A percentile compares a stretch with the other conserved stretches of the same genome.
Evolutionary conservation across 352 stramenopile species (phyloP).

Genomic region (Globisporangium iwayamae): DNA sequence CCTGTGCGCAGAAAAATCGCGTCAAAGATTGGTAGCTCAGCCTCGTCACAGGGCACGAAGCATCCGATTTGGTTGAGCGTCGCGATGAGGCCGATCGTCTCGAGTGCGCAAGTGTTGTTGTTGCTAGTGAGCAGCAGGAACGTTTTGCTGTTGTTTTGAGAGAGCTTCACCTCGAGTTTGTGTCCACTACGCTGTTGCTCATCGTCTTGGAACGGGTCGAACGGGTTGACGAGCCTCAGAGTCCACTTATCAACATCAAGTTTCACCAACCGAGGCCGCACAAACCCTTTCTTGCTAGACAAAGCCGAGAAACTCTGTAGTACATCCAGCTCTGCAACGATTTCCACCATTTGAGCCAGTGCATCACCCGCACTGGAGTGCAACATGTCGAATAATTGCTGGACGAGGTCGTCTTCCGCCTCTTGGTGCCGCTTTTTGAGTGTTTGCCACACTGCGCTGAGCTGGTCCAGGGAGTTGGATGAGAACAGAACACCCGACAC

Average conservation of each 20-base stretch:
- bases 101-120: constrained; percentile 7
- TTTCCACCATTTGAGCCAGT: constrained; percentile 13
- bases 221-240: constrained; percentile 23
- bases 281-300: constrained; percentile 28
- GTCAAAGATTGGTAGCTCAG: constrained; percentile 41
- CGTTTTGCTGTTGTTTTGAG: constrained; percentile 10
- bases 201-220: constrained; percentile 5
- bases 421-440: constrained; percentile 22
- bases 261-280: constrained; percentile 13
- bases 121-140: constrained; percentile 26
- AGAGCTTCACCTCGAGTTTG: constrained; percentile 14
- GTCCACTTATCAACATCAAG: not conserved
- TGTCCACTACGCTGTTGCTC: not conserved
- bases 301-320: constrained; percentile 35
- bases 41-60: constrained; percentile 47
- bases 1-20: constrained; percentile 36
- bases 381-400: constrained; percentile 20
- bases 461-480: constrained; percentile 24
- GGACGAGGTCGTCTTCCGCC: constrained; percentile 20
- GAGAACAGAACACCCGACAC: constrained; percentile 46
- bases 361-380: not conserved
- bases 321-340: constrained; percentile 30
- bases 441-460: constrained; percentile 33
- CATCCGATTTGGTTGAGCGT: constrained; percentile 59
- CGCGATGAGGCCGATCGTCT: constrained; percentile 27